phyloP scores from a whole-genome alignment of 1,139 yeast species.

The Citeromyces siamensis region DNA sequence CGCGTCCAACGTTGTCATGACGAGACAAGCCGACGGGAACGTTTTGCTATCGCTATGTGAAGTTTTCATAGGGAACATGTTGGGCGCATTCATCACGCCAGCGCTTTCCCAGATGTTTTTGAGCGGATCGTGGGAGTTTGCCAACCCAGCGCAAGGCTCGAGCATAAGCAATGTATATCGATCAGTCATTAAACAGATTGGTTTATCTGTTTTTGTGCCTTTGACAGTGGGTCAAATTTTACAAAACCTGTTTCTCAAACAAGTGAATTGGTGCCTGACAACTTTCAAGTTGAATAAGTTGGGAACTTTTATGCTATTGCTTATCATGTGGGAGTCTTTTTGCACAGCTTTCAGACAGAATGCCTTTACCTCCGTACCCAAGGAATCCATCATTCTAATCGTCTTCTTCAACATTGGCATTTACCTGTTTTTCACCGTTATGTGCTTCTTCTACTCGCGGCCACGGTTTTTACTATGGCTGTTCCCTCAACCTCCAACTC shows the following conservation, averaged over 20 bases:
- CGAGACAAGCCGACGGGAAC: slow-evolving; percentile 65
- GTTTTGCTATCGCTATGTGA: slow-evolving; percentile 70
- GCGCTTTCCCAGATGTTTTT: slow-evolving; percentile 66
- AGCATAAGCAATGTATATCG: slow-evolving; percentile 47
- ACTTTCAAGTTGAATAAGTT: slow-evolving; percentile 56
- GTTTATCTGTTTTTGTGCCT: slow-evolving; percentile 70
- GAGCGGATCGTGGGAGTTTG: slow-evolving; percentile 50
- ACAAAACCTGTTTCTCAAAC: slow-evolving; percentile 57
- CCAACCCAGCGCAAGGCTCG: slow-evolving; percentile 62
- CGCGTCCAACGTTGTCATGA: slow-evolving; percentile 80
- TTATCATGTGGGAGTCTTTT: slow-evolving; percentile 77
- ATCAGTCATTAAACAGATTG: slow-evolving; percentile 77
- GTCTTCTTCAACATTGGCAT: slow-evolving; percentile 76
- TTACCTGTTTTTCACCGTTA: slow-evolving; percentile 57
- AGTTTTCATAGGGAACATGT: slow-evolving; percentile 70
- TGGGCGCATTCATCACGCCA: slow-evolving; percentile 84
- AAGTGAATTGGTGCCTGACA: slow-evolving; percentile 45
- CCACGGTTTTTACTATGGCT: slow-evolving; percentile 37
- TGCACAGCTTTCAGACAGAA: slow-evolving; percentile 79
- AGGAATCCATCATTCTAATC: slow-evolving; percentile 56
- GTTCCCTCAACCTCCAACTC: slow-evolving; percentile 23
- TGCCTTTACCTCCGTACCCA: slow-evolving; percentile 64
- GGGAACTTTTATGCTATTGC: slow-evolving; percentile 64
- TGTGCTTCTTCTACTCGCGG: slow-evolving; percentile 48
- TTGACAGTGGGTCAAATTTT: slow-evolving; percentile 78